Percentiles rank a stretch among this genome's conserved stretches.
These are phyloP conservation scores for Pythium biforme DNA, from an alignment of 352 stramenopile species.

Conservation along the genomic window DNA sequence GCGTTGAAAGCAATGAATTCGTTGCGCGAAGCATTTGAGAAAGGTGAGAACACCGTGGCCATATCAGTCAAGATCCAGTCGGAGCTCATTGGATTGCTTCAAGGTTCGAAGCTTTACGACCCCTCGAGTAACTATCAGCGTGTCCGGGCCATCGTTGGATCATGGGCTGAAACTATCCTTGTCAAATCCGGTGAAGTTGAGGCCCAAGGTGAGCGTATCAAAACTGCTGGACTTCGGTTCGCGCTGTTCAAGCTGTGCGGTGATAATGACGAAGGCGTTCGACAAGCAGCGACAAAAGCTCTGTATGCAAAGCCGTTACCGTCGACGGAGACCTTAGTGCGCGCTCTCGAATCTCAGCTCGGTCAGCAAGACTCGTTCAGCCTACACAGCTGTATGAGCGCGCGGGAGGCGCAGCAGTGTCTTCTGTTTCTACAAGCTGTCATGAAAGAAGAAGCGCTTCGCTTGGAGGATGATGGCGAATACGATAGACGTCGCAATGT, in stretches of 20 bases:
- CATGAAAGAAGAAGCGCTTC: conserved; percentile 28
- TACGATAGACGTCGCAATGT: conserved; percentile 25
- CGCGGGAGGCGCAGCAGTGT: conserved; percentile 41
- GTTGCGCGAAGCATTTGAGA: conserved; percentile 43
- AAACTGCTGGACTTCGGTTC: conserved; percentile 44
- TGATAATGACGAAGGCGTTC: conserved; percentile 24
- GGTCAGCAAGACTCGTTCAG: conserved; percentile 15
- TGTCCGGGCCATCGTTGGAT: conserved; percentile 54
- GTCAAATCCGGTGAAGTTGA: conserved; percentile 7
- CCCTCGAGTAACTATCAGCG: conserved; percentile 55
- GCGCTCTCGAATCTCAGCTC: conserved; percentile 7
- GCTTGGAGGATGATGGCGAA: conserved; percentile 28
- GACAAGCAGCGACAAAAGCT: conserved; percentile 12
- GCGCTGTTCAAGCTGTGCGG: conserved; percentile 47
- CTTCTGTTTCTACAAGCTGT: conserved; percentile 54
- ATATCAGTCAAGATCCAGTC: conserved; percentile 41
- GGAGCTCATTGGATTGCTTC: conserved; percentile 55
- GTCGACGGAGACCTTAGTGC: neutral
- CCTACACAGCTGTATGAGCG: conserved; percentile 40
- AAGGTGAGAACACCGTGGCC: conserved; percentile 15
- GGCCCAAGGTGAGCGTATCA: conserved; percentile 22
- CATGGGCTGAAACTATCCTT: conserved; percentile 54
- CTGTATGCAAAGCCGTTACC: conserved; percentile 23
- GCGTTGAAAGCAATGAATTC: conserved; percentile 66
- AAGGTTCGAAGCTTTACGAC: conserved; percentile 63